phyloP scores from a whole-genome alignment of 768 basidiomycete genomes.

The Tephrocybe rancida region DNA sequence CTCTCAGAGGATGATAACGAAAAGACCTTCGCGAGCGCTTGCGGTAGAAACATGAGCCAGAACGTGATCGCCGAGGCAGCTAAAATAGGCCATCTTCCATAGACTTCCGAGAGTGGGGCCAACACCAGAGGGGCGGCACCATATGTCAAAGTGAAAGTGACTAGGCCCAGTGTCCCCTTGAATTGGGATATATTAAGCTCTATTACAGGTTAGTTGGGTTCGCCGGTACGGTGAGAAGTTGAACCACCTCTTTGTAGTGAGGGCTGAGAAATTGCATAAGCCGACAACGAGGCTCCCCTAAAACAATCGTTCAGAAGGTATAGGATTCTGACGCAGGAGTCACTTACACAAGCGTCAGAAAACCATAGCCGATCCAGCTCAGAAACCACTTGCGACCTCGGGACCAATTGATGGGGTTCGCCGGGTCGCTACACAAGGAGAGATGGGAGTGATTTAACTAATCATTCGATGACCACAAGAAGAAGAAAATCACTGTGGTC shows the following conservation, averaged over 20 bases:
- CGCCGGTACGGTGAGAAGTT: background rate
- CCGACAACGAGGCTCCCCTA: background rate
- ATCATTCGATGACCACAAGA: background rate
- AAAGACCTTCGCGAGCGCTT: background rate
- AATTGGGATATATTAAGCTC: background rate
- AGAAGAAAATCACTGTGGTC: background rate
- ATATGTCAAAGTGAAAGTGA: slow-evolving; percentile 1
- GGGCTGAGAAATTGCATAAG: slow-evolving; percentile 2
- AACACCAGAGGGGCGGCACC: background rate
- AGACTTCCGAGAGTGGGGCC: slow-evolving; percentile 2
- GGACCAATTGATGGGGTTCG: background rate
- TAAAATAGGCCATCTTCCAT: slow-evolving; percentile 1
- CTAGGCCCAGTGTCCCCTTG: background rate
- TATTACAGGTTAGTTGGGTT: background rate
- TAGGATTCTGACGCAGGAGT: too few species aligned
- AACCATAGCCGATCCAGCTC: slow-evolving; percentile 1
- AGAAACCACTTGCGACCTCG: slow-evolving; percentile 1
- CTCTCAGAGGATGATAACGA: background rate
- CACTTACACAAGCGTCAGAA: background rate
- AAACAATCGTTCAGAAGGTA: background rate
- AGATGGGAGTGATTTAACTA: background rate
- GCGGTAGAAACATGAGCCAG: slow-evolving; percentile 4
- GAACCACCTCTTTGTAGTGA: background rate
- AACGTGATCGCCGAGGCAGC: background rate
- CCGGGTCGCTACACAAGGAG: background rate